Evolutionary conservation across 2,329 filamentous ascomycete species (phyloP).

Genomic region (Penicillium crustosum): DNA sequence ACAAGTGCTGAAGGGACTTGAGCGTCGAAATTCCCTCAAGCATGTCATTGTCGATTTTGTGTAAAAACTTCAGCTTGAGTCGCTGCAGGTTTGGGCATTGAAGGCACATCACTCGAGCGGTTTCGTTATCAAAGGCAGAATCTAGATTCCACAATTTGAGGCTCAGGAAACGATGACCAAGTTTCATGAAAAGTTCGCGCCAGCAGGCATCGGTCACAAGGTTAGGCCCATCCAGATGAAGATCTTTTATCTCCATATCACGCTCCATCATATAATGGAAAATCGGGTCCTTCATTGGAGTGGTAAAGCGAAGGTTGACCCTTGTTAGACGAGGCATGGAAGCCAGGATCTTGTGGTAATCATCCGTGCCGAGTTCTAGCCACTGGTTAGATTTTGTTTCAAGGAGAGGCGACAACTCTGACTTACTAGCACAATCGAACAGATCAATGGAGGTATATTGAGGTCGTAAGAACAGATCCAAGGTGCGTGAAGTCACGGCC

Average conservation of each 20-base stretch:
- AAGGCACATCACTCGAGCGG: slow-evolving; percentile 60
- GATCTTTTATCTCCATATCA: slow-evolving; percentile 64
- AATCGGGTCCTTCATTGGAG: slow-evolving; percentile 84
- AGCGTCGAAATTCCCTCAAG: slow-evolving; percentile 65
- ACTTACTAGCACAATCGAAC: slow-evolving; percentile 60
- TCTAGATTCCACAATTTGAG: slow-evolving; percentile 84
- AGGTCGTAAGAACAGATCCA: slow-evolving; percentile 51
- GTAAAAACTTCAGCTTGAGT: slow-evolving; percentile 80
- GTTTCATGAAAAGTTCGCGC: slow-evolving; percentile 65
- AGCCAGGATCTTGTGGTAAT: slow-evolving; percentile 79
- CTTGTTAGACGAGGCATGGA: slow-evolving; percentile 66
- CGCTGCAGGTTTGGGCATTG: slow-evolving; percentile 68
- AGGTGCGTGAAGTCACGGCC: slow-evolving; percentile 51
- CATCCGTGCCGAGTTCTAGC: slow-evolving; percentile 67
- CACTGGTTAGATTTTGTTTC: slow-evolving; percentile 28
- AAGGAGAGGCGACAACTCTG: background rate
- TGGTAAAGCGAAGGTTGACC: slow-evolving; percentile 78
- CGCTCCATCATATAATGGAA: slow-evolving; percentile 78
- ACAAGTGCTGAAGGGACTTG: slow-evolving; percentile 68
- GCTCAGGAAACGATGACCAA: slow-evolving; percentile 64
- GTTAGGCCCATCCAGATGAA: slow-evolving; percentile 83
- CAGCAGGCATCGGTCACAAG: slow-evolving; percentile 75
- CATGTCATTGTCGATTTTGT: slow-evolving; percentile 66
- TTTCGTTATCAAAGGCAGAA: slow-evolving; percentile 72
- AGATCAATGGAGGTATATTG: slow-evolving; percentile 58